These are phyloP conservation scores for Picea mariana DNA, from an alignment of 83 land plant genomes.

Conservation along the genomic window DNA sequence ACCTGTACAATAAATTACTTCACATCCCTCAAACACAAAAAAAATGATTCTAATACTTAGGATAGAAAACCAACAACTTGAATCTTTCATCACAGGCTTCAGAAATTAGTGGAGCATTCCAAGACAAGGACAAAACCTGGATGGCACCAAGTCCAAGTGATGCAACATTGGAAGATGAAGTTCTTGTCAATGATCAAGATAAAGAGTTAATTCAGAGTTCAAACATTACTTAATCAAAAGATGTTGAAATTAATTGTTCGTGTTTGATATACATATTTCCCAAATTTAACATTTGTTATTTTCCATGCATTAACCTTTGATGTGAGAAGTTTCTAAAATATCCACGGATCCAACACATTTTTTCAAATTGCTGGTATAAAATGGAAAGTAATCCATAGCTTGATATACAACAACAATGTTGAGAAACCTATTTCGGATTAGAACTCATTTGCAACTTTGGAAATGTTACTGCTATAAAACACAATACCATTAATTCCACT, in stretches of 20 bases:
- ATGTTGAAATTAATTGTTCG: background rate
- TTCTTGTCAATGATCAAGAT: slow-evolving; percentile 38
- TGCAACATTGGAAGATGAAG: slow-evolving; percentile 64
- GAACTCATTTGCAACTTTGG: slow-evolving; percentile 54
- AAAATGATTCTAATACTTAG: background rate
- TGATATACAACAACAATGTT: background rate
- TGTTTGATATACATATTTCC: no score
- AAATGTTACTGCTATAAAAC: slow-evolving; percentile 58
- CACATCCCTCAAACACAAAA: background rate
- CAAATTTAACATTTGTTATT: background rate
- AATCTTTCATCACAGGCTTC: background rate
- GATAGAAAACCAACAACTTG: background rate
- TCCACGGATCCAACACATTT: background rate
- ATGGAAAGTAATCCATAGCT: background rate
- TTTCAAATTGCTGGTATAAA: background rate
- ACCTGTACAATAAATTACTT: slow-evolving; percentile 43
- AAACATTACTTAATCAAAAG: background rate
- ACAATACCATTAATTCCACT: slow-evolving; percentile 66
- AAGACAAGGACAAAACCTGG: slow-evolving; percentile 45
- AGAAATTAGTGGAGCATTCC: background rate
- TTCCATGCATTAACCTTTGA: background rate
- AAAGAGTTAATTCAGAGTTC: background rate
- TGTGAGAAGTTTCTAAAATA: background rate
- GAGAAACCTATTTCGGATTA: background rate
- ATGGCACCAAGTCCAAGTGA: slow-evolving; percentile 70